Evolutionary conservation across 2,329 filamentous ascomycete species (phyloP).

Genomic region (Aspergillus neoniger): DNA sequence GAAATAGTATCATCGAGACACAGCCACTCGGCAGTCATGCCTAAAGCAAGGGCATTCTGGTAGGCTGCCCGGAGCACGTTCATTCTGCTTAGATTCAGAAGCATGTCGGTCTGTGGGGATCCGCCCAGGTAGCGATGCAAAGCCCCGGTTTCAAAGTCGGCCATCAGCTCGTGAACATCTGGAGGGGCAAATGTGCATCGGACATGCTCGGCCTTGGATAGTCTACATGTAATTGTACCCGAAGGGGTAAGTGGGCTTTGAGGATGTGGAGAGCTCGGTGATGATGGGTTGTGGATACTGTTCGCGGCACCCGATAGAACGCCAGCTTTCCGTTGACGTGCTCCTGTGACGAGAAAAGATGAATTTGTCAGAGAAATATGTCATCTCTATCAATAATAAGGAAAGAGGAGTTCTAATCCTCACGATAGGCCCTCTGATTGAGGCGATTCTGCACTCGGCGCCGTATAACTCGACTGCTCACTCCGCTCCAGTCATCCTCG

Average conservation of each 20-base stretch:
- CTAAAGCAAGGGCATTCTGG: constrained; percentile 1
- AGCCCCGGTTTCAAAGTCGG: neutral
- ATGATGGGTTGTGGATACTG: too few relatives aligned
- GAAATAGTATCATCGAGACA: neutral
- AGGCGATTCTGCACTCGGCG: constrained; percentile 26
- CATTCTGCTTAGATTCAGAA: constrained; percentile 27
- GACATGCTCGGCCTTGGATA: too few relatives aligned
- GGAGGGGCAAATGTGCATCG: too few relatives aligned
- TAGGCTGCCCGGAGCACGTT: constrained; percentile 32
- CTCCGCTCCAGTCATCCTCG: constrained; percentile 18
- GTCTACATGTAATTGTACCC: too few relatives aligned
- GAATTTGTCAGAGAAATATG: neutral
- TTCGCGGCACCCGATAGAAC: too few relatives aligned
- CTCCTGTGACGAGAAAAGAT: neutral
- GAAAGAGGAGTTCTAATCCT: neutral
- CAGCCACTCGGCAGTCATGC: neutral
- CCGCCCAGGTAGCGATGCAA: constrained; percentile 9
- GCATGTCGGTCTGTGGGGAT: constrained; percentile 26
- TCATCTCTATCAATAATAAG: neutral
- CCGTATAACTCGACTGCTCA: constrained; percentile 15
- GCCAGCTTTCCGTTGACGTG: neutral
- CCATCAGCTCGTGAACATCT: neutral
- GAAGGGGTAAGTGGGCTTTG: too few relatives aligned
- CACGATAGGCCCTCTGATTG: constrained; percentile 25
- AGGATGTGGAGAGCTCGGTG: too few relatives aligned